These are phyloP conservation scores for Stygiomarasmius scandens DNA, from an alignment of 1,284 basidiomycete species.

Conservation along the genomic window DNA sequence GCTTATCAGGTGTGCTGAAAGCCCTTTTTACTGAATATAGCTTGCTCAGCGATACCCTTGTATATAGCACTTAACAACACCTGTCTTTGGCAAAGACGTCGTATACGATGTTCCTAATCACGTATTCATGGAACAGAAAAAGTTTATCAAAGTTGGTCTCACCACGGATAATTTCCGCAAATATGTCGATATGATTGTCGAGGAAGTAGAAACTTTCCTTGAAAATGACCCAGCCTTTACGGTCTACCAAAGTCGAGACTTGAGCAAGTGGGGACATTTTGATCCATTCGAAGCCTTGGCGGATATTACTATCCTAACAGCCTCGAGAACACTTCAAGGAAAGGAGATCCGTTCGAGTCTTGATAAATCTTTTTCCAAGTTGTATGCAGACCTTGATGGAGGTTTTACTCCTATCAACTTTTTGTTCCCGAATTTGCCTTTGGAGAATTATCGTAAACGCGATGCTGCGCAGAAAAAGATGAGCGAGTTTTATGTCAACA, in stretches of 20 bases:
- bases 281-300: conserved; percentile 75
- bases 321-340: conserved; percentile 90
- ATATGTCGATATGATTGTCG: conserved; percentile 89
- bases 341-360: conserved; percentile 81
- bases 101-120: conserved; percentile 98
- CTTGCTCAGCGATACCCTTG: not conserved
- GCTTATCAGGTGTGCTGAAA: conserved; percentile 79
- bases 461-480: conserved; percentile 93
- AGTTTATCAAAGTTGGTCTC: conserved; percentile 93
- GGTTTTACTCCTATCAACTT: conserved; percentile 93
- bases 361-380: conserved; percentile 83
- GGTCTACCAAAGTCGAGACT: conserved; percentile 59
- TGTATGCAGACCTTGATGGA: conserved; percentile 91
- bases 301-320: conserved; percentile 94
- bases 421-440: conserved; percentile 90
- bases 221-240: conserved; percentile 62
- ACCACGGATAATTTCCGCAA: conserved; percentile 88
- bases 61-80: conserved; percentile 80
- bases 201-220: conserved; percentile 79
- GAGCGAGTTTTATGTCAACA: conserved; percentile 91
- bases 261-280: conserved; percentile 74
- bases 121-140: conserved; percentile 98
- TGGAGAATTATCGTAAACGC: conserved; percentile 85
- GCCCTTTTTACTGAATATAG: not conserved
- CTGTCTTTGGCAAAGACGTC: conserved; percentile 95